Conservation (phyloP, 257 asterid species). For the Nicotiana tabacum region DNA sequence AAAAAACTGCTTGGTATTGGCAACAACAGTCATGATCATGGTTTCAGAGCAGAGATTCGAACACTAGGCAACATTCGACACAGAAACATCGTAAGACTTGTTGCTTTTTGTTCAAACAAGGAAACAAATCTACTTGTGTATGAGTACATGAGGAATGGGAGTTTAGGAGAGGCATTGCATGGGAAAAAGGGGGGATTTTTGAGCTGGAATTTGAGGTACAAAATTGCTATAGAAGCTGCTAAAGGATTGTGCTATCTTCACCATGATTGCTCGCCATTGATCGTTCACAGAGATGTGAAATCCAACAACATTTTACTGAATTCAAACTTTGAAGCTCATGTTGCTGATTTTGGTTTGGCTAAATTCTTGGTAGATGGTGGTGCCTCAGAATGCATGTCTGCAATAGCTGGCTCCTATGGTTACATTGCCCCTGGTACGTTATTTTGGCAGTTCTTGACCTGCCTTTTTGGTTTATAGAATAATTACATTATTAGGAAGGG, state of each 20-base stretch:
- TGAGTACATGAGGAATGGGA: constrained; percentile 92
- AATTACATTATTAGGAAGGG: too few species aligned
- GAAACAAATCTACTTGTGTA: constrained; percentile 85
- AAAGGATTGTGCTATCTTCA: constrained; percentile 88
- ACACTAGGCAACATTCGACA: constrained; percentile 90
- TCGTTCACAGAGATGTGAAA: constrained; percentile 85
- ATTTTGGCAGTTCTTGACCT: neutral
- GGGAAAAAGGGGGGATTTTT: constrained; percentile 72
- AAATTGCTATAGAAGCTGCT: constrained; percentile 73
- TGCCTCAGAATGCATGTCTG: constrained; percentile 95
- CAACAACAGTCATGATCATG: constrained; percentile 67
- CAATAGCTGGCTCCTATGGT: constrained; percentile 92
- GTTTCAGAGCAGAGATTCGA: constrained; percentile 75
- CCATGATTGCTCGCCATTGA: constrained; percentile 89
- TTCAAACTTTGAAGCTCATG: constrained; percentile 84
- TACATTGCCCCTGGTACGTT: constrained; percentile 91
- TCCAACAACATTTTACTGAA: constrained; percentile 75
- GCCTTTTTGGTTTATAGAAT: too few species aligned
- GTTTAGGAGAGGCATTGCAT: constrained; percentile 86
- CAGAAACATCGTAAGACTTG: constrained; percentile 66
- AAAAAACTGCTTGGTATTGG: constrained; percentile 63
- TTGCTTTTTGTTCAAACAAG: constrained; percentile 81
- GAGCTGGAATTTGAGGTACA: constrained; percentile 82
- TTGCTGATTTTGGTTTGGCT: constrained; percentile 92
- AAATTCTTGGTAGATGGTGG: constrained; percentile 79